phyloP scores from a whole-genome alignment of 2,329 filamentous ascomycete species.

The Fusarium musae region DNA sequence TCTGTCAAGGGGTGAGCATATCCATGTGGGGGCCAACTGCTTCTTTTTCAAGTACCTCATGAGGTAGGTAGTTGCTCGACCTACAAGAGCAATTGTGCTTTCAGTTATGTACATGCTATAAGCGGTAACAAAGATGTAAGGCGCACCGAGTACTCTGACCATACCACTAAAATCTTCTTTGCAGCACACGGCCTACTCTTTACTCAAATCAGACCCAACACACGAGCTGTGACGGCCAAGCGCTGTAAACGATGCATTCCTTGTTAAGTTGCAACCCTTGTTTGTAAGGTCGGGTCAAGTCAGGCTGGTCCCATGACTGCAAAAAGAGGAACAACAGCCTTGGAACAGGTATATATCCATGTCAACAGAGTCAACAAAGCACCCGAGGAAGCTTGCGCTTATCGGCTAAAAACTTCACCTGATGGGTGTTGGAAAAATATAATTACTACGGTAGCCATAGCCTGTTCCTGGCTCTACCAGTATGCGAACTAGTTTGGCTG shows the following conservation, averaged over 20 bases:
- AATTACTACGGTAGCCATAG: conserved; percentile 34
- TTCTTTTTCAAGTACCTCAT: neutral
- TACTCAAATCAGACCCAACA: neutral
- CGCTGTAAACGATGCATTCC: conserved; percentile 14
- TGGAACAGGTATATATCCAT: conserved; percentile 22
- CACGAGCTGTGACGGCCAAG: conserved; percentile 9
- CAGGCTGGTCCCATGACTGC: conserved; percentile 39
- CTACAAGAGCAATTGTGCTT: conserved; percentile 3
- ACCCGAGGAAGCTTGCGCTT: neutral
- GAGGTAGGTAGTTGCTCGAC: neutral
- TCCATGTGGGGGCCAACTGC: conserved; percentile 28
- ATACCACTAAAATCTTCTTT: neutral
- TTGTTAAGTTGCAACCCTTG: conserved; percentile 25
- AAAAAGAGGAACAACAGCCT: conserved; percentile 34
- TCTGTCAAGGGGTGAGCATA: conserved; percentile 28
- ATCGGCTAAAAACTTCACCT: conserved; percentile 1
- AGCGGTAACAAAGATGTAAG: neutral
- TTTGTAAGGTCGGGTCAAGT: conserved; percentile 38
- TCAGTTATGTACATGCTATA: neutral
- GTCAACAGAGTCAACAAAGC: conserved; percentile 17
- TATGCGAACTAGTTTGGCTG: neutral
- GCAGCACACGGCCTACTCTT: neutral
- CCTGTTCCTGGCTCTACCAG: neutral
- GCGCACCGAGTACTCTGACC: neutral
- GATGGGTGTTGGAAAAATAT: conserved; percentile 6